These are phyloP conservation scores for Rhynchosporium agropyri DNA, from an alignment of 2,329 filamentous ascomycete species.

Conservation along the genomic window DNA sequence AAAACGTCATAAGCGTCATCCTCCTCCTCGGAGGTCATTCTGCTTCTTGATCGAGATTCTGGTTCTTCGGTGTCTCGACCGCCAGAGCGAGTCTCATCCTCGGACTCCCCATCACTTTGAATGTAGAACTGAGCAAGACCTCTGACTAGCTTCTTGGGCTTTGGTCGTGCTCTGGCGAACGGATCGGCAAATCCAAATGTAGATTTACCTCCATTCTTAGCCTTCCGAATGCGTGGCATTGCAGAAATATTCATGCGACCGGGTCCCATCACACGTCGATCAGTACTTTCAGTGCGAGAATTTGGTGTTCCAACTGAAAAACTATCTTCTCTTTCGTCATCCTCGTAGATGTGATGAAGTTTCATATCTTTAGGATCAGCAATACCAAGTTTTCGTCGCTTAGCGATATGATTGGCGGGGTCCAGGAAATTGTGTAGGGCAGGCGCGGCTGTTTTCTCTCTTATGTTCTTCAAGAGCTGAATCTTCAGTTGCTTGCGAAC, in stretches of 20 bases:
- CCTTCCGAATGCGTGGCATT: constrained; percentile 75
- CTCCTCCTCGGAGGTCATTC: constrained; percentile 65
- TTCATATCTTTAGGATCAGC: constrained; percentile 66
- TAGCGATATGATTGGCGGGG: constrained; percentile 77
- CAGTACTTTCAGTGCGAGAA: constrained; percentile 61
- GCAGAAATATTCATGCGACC: constrained; percentile 62
- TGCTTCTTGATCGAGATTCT: constrained; percentile 80
- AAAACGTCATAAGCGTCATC: constrained; percentile 38
- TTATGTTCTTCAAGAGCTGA: constrained; percentile 86
- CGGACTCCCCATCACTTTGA: constrained; percentile 79
- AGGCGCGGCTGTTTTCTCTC: constrained; percentile 81
- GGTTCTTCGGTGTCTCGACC: constrained; percentile 81
- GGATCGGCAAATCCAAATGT: constrained; percentile 68
- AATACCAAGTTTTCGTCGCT: constrained; percentile 78
- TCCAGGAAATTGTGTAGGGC: constrained; percentile 80
- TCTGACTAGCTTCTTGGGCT: constrained; percentile 51
- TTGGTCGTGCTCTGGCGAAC: constrained; percentile 62
- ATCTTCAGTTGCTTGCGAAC: constrained; percentile 80
- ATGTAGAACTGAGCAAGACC: constrained; percentile 51
- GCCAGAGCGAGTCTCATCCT: constrained; percentile 64
- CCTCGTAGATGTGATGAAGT: constrained; percentile 57
- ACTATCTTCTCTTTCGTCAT: constrained; percentile 61
- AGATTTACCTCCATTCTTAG: constrained; percentile 58
- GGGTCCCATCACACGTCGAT: constrained; percentile 54
- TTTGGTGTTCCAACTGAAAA: constrained; percentile 67